Evolutionary conservation across 225 moss, liverwort and hornwort genomes (phyloP), one percentile per base, ranked within the genome.

Genomic region (Physcomitrellopsis africana): DNA sequence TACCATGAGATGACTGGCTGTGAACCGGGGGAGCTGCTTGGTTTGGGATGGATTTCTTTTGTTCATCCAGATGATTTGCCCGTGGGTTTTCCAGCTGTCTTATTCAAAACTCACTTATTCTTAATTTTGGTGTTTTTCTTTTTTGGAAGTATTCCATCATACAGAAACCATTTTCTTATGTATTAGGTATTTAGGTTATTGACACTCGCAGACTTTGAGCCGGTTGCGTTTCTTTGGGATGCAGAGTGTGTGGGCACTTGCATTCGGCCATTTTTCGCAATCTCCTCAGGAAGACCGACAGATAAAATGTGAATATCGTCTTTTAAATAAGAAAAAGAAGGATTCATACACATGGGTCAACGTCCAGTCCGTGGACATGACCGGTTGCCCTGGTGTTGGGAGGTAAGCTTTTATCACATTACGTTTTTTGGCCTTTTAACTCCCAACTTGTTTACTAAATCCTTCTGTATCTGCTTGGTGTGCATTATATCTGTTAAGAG

Each of bases 361-460:
- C 68, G 81, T 81, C 7, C 85, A 85, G 67, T 81, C 85, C 49
- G 85, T 85, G 74, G 85, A 85, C 59, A 85, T 82, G 85, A 68
- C 81, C 18, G 85, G 52, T 67, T 79, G 55, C 37, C 72, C 79
- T 72, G 85, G 85, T 71, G 32, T 85, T 58, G 85, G 85, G 26
- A 85, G 81, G 85, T 85, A 57, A 75, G 62, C 61, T 60, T 55
- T 47, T 48, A 69, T 65, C n/a, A 29, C 29, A 29, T 29, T 29
- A 29, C 29, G 29, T 29, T 29, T 29, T 29, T 29, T 29, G 29
- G 29, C 29, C 29, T 29, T 29, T 29, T 29, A 1, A 29, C 29
- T 29, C 29, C 2, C 4, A 29, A 4, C 4, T 29, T 29, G 29
- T 29, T 29, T 4, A 29, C 4, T 29, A 29, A 29, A 1, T 29